Conservation (phyloP, 140 eudicot genomes). For the Stevia rebaudiana region DNA sequence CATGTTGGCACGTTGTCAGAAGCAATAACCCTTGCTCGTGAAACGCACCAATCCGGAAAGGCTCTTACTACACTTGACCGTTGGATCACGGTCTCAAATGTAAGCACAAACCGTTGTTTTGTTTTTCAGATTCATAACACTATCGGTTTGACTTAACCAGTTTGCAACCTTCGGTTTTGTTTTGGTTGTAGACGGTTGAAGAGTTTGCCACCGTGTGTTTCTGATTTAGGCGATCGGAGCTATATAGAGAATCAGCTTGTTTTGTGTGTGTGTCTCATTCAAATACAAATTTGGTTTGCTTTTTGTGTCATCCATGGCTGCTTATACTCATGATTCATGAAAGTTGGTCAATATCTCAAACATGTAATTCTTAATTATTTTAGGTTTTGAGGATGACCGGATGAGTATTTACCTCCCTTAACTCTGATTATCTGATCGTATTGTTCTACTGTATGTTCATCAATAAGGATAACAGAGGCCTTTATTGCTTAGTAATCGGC, state of each 20-base stretch:
- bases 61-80: conserved; percentile 50
- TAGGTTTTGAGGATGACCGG: too few species aligned
- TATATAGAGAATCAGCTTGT: conserved; percentile 2
- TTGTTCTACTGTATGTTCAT: too few species aligned
- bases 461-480: too few species aligned
- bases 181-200: conserved; percentile 16
- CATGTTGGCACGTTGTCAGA: conserved; percentile 50
- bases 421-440: too few species aligned
- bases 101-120: conserved; percentile 19
- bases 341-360: too few species aligned
- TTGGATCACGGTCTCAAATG: conserved; percentile 54
- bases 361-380: too few species aligned
- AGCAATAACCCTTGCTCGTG: conserved; percentile 68
- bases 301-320: too few species aligned
- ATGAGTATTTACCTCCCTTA: too few species aligned
- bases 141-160: background rate
- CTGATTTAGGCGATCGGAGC: conserved; percentile 8
- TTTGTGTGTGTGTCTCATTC: background rate
- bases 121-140: background rate
- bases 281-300: too few species aligned
- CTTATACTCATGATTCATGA: too few species aligned
- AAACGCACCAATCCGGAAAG: conserved; percentile 66
- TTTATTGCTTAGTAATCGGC: too few species aligned
- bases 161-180: background rate
- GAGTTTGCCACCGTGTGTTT: conserved; percentile 3